Evolutionary conservation across 805 yeast species (phyloP).

Genomic region (Yarrowia sp.): DNA sequence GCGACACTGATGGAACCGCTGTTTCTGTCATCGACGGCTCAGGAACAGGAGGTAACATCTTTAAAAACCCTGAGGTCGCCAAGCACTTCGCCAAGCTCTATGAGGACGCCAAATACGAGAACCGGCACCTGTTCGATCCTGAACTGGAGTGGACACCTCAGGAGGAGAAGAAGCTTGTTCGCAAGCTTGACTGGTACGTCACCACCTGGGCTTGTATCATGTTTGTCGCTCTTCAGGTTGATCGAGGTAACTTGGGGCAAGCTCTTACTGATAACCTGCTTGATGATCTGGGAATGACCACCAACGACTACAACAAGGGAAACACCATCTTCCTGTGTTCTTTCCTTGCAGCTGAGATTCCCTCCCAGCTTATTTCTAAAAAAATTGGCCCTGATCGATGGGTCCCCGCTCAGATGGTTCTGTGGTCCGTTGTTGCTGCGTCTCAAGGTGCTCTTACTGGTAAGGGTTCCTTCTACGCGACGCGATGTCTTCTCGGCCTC

Average conservation of each 20-base stretch:
- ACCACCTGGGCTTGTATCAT: conserved; percentile 64
- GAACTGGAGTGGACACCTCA: conserved; percentile 60
- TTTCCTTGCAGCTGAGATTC: conserved; percentile 68
- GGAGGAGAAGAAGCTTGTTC: conserved; percentile 59
- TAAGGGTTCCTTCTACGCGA: conserved; percentile 55
- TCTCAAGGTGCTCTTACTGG: conserved; percentile 57
- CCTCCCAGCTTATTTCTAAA: conserved; percentile 70
- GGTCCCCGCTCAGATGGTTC: conserved; percentile 64
- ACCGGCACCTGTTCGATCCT: conserved; percentile 65
- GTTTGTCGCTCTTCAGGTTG: conserved; percentile 66
- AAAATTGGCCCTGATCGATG: conserved; percentile 68
- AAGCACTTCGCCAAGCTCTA: conserved; percentile 57
- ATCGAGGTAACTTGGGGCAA: conserved; percentile 63
- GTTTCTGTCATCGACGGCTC: conserved; percentile 19
- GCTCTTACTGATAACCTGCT: conserved; percentile 65
- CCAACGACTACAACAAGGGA: conserved; percentile 66
- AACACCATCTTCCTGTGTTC: conserved; percentile 62
- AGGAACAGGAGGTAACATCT: conserved; percentile 47
- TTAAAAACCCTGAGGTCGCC: conserved; percentile 56
- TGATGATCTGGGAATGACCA: conserved; percentile 58
- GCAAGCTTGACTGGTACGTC: conserved; percentile 64
- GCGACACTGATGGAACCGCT: not conserved
- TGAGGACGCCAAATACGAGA: conserved; percentile 60
- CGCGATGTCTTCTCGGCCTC: conserved; percentile 61
- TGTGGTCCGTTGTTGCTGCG: conserved; percentile 65